These are phyloP conservation scores for Hypericum perforatum DNA, from an alignment of 345 rosid species.

Conservation along the genomic window DNA sequence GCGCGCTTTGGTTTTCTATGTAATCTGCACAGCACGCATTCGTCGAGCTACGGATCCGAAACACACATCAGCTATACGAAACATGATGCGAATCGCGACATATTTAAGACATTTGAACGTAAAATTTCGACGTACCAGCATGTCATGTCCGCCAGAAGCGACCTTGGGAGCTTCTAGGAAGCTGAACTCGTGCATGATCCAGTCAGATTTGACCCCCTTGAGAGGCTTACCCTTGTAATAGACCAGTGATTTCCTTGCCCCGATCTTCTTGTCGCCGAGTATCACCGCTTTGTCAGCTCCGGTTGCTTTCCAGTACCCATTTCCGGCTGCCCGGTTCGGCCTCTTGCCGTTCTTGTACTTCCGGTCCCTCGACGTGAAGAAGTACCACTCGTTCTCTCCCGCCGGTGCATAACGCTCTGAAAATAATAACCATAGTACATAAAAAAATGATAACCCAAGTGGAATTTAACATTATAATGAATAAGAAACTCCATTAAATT, in stretches of 20 bases:
- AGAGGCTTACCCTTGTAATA: slow-evolving; percentile 1
- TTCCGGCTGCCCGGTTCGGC: background rate
- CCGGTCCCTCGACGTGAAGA: slow-evolving; percentile 5
- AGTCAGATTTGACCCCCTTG: background rate
- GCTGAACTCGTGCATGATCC: slow-evolving; percentile 4
- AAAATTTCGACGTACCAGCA: too few species aligned
- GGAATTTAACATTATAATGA: too few species aligned
- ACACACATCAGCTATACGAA: too few species aligned
- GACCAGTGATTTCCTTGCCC: slow-evolving; percentile 1
- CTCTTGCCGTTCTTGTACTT: slow-evolving; percentile 5
- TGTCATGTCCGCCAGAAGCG: too few species aligned
- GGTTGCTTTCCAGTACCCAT: slow-evolving; percentile 14
- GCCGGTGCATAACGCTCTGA: background rate
- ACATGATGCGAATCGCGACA: too few species aligned
- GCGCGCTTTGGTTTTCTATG: too few species aligned
- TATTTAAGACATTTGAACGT: too few species aligned
- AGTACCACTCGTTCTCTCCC: slow-evolving; percentile 4
- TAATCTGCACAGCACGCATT: too few species aligned
- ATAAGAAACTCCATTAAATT: too few species aligned
- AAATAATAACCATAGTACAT: too few species aligned
- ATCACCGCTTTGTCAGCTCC: background rate
- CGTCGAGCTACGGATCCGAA: too few species aligned
- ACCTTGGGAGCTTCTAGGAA: background rate
- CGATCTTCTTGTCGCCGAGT: background rate
- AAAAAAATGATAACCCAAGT: too few species aligned